Evolutionary conservation across 768 basidiomycete genomes (phyloP), one percentile per base, ranked within the genome.

Genomic region (Amylocystis lapponica): DNA sequence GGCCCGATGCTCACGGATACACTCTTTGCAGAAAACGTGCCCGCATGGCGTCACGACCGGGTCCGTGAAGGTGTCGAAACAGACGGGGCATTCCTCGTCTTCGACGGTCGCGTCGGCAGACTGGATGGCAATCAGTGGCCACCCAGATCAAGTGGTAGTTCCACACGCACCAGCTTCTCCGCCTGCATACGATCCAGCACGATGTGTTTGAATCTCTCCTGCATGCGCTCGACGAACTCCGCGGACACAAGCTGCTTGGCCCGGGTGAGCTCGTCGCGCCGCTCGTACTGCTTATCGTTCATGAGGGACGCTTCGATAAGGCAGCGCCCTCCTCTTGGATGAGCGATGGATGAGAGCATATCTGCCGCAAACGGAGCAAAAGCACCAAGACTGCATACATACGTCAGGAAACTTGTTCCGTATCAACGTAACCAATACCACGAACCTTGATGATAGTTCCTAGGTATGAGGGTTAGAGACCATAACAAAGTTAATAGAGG

Each of bases 271-370:
- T 78, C 78, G 6, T 59, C 63, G 19, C 66, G 59, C 32, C 65
- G 49, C 29, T 68, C 41, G 47, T 54, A 14, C 50, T 36, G 20
- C 13, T 56, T 52, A n/a, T 64, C 59, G 21, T 69, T 62, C 1
- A 58, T 52, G 43, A 75, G 69, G 14, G 70, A 66, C 4, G 67
- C 53, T 13, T 53, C 54, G n/a, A 76, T 57, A 71, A 75, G 1
- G 73, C 71, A 1, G 59, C 65, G 3, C 65, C 72, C 27, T 70
- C 69, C 50, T 81, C 78, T 53, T 78, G 75, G 25, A 86, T 78
- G 6, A 87, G 66, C 12, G 69, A 73, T 2, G 86, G 80, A 57
- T 86, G 84, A 27, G 76, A 74, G 54, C 81, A 84, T 27, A 84
- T 63, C 53, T 86, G 84, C 9, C 83, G 72, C 1, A 88, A 68